A percentile compares a stretch with the other conserved stretches of the same genome.
Evolutionary conservation across 768 basidiomycete species (phyloP).

Genomic region (Pleurotus sapidus): DNA sequence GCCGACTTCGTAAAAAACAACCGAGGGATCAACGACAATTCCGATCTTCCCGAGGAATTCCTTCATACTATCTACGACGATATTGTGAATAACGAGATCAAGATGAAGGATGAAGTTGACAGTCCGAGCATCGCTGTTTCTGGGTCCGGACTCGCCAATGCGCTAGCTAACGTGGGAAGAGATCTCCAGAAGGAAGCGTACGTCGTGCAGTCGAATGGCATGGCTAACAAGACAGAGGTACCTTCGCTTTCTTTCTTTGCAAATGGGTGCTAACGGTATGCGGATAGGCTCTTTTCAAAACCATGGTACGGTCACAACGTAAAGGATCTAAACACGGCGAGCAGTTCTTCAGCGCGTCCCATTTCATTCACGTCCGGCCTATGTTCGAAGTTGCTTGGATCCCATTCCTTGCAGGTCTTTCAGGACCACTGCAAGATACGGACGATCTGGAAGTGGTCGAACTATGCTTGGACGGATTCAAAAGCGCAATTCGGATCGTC

Average conservation of each 20-base stretch:
- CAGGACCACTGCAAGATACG: constrained; percentile 91
- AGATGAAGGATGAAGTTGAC: constrained; percentile 98
- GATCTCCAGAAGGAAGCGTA: constrained; percentile 97
- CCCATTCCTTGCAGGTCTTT: constrained; percentile 92
- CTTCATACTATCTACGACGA: constrained; percentile 83
- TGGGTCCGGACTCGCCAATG: constrained; percentile 76
- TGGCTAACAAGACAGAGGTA: constrained; percentile 96
- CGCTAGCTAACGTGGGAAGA: constrained; percentile 85
- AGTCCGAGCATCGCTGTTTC: constrained; percentile 36
- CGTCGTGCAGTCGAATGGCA: constrained; percentile 90
- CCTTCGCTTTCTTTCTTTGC: constrained; percentile 10
- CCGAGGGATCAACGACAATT: constrained; percentile 91
- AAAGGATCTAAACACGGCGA: constrained; percentile 74
- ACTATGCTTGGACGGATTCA: constrained; percentile 93
- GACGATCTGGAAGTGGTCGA: constrained; percentile 93
- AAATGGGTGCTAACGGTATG: constrained; percentile 11
- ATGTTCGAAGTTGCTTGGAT: constrained; percentile 99
- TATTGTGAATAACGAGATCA: constrained; percentile 88
- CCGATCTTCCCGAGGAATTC: constrained; percentile 85
- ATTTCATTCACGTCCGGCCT: constrained; percentile 93
- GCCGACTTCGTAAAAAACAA: constrained; percentile 92
- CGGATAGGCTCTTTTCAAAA: constrained; percentile 81
- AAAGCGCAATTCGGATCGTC: constrained; percentile 92
- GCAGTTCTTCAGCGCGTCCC: constrained; percentile 95
- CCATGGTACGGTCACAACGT: constrained; percentile 90